These are phyloP conservation scores for Cercospora nicotianae DNA, from an alignment of 2,329 filamentous ascomycete species.

Conservation along the genomic window DNA sequence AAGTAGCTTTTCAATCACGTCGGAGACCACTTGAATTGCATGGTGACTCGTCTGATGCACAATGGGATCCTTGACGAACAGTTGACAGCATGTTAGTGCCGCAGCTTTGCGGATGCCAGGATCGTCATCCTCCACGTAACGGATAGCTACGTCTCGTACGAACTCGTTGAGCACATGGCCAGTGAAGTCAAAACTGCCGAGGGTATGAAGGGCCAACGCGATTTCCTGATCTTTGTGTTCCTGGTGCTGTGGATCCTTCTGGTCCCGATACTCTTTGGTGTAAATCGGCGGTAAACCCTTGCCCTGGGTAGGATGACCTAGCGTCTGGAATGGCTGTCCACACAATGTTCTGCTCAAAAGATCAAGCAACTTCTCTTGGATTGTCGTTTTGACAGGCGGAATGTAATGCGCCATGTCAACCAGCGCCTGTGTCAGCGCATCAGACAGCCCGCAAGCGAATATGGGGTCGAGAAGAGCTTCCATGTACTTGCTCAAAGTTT, in stretches of 20 bases:
- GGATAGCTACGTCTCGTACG: constrained; percentile 94
- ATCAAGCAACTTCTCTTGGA: constrained; percentile 90
- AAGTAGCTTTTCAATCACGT: constrained; percentile 94
- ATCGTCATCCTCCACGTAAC: constrained; percentile 96
- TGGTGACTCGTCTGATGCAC: constrained; percentile 97
- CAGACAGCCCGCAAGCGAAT: constrained; percentile 91
- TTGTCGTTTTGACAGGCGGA: constrained; percentile 85
- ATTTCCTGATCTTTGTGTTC: constrained; percentile 82
- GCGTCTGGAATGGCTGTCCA: constrained; percentile 84
- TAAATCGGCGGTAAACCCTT: constrained; percentile 78
- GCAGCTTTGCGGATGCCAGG: constrained; percentile 90
- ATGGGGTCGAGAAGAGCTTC: constrained; percentile 92
- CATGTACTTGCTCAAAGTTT: constrained; percentile 98
- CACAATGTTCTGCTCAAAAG: constrained; percentile 94
- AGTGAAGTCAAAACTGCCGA: constrained; percentile 96
- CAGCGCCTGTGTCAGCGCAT: constrained; percentile 89
- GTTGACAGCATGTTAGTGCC: constrained; percentile 93
- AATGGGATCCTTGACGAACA: constrained; percentile 95
- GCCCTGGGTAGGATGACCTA: constrained; percentile 89
- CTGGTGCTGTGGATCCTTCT: constrained; percentile 77
- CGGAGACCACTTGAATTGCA: constrained; percentile 92
- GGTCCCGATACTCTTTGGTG: constrained; percentile 66
- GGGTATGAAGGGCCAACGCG: constrained; percentile 86
- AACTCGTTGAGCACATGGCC: constrained; percentile 96
- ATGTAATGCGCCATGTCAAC: constrained; percentile 99